Evolutionary conservation across 2,329 filamentous ascomycete genomes (phyloP).

Genomic region (Periconia sp.): DNA sequence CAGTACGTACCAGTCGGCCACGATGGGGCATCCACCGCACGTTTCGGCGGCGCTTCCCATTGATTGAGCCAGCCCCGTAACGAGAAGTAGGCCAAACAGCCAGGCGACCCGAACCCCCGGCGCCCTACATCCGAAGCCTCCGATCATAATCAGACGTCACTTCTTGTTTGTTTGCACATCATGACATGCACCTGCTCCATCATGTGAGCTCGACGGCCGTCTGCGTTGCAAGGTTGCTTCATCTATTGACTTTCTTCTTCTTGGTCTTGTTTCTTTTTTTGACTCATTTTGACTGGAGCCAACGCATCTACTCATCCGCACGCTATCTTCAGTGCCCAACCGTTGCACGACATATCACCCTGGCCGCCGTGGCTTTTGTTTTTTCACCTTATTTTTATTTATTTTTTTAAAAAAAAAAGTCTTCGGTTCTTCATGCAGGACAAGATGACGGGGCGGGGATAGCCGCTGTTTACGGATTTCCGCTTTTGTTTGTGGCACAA

Average conservation of each 20-base stretch:
- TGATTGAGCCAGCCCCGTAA: neutral
- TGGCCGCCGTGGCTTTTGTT: neutral
- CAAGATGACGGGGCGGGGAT: too few relatives aligned
- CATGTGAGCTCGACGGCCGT: neutral
- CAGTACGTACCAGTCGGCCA: too few relatives aligned
- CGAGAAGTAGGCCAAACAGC: too few relatives aligned
- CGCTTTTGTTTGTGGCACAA: too few relatives aligned
- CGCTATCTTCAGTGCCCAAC: constrained; percentile 1
- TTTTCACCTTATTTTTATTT: neutral
- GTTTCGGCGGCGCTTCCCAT: neutral
- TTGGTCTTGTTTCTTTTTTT: neutral
- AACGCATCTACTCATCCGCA: constrained; percentile 21
- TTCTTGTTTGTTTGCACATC: neutral
- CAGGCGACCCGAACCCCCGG: constrained; percentile 13
- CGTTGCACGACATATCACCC: constrained; percentile 25
- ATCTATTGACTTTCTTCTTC: constrained; percentile 7
- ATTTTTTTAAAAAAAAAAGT: too few relatives aligned
- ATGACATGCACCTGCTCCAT: neutral
- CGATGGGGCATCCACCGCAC: neutral
- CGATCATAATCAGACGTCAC: constrained; percentile 23
- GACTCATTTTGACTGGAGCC: constrained; percentile 31
- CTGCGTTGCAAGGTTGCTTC: constrained; percentile 1
- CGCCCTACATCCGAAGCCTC: constrained; percentile 19
- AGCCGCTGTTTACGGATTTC: too few relatives aligned
- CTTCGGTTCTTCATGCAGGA: too few relatives aligned